A percentile compares a stretch with the other conserved stretches of the same genome.
phyloP scores from a whole-genome alignment of 2,329 filamentous ascomycete genomes.

The Claviceps pazoutovae region DNA sequence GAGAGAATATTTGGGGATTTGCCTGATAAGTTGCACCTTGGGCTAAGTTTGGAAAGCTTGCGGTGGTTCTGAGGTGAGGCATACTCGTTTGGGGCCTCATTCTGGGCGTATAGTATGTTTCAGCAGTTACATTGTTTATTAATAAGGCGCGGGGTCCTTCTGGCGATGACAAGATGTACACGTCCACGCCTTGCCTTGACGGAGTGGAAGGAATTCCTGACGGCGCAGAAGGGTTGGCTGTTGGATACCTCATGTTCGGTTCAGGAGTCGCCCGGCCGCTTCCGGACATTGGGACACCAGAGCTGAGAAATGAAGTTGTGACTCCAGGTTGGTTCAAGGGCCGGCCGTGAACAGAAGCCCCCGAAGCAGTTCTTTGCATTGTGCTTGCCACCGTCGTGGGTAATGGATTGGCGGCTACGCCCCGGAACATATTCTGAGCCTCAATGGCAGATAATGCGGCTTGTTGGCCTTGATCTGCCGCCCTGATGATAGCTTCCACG shows the following conservation, averaged over 20 bases:
- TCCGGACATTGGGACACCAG: slow-evolving; percentile 22
- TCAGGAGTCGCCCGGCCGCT: slow-evolving; percentile 37
- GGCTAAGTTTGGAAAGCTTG: slow-evolving; percentile 7
- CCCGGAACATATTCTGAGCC: slow-evolving; percentile 31
- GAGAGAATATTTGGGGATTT: background rate
- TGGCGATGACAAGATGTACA: slow-evolving; percentile 48
- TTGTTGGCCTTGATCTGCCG: slow-evolving; percentile 8
- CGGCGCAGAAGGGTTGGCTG: slow-evolving; percentile 12
- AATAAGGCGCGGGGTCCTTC: slow-evolving; percentile 44
- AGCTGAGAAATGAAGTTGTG: slow-evolving; percentile 25
- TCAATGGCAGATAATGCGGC: slow-evolving; percentile 27
- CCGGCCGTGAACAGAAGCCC: slow-evolving; percentile 26
- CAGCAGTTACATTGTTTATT: slow-evolving; percentile 33
- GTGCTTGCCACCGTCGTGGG: slow-evolving; percentile 33
- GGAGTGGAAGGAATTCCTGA: slow-evolving; percentile 6
- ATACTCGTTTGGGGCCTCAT: slow-evolving; percentile 14
- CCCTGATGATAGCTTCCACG: slow-evolving; percentile 20
- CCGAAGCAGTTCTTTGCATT: slow-evolving; percentile 38
- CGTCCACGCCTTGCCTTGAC: slow-evolving; percentile 27
- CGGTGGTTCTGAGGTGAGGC: slow-evolving; percentile 13
- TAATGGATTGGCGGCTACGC: slow-evolving; percentile 31
- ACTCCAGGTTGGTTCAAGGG: slow-evolving; percentile 25
- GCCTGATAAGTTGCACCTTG: background rate
- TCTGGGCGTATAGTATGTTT: slow-evolving; percentile 38
- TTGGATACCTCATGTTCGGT: slow-evolving; percentile 18